Evolutionary conservation across 2,329 filamentous ascomycete genomes (phyloP), one percentile per base, ranked within the genome.

Genomic region (Ceratocystis cubensis): DNA sequence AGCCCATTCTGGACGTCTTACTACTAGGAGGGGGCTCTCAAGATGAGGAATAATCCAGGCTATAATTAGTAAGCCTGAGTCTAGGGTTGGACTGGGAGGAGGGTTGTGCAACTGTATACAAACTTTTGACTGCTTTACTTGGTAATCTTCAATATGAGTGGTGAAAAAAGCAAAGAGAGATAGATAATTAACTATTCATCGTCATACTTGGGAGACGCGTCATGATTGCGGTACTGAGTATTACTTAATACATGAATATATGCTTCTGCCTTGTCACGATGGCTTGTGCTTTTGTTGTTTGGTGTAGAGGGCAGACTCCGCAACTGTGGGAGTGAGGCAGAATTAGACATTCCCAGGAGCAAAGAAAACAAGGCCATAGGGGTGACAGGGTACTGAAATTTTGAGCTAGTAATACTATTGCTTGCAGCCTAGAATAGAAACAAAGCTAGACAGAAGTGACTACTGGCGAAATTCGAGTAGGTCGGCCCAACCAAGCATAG

Each of bases 251-350:
- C 15, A n/a, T 20, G 13, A 6, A 7, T 10, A 10, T 37, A 59
- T 59, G 56, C 8, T 59, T 37, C 56, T 59, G 56, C 56, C 56
- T 59, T n/a, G 28, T 17, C 25, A n/a, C 13, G 28, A 59, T 59
- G 56, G 56, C 56, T 59, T 59, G 56, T 59, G 56, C 56, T 33
- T 53, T 59, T 59, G 56, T n/a, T n/a, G 28, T n/a, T 22, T n/a
- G 48, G 48, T 20, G 10, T 8, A 13, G 56, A 5, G 22, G 56
- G 56, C 28, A 59, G 56, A 59, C 56, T 37, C 25, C 25, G 22
- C 13, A 25, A 15, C 48, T 53, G 22, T 17, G 48, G 28, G 56
- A 37, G 56, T 59, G 56, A 59, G 56, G 56, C 56, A 59, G 56
- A 59, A 59, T 37, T n/a, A 59, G 56, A 37, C 17, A 59, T 37